Evolutionary conservation across 345 rosid species (phyloP).

Genomic region (Acer yangbiense): DNA sequence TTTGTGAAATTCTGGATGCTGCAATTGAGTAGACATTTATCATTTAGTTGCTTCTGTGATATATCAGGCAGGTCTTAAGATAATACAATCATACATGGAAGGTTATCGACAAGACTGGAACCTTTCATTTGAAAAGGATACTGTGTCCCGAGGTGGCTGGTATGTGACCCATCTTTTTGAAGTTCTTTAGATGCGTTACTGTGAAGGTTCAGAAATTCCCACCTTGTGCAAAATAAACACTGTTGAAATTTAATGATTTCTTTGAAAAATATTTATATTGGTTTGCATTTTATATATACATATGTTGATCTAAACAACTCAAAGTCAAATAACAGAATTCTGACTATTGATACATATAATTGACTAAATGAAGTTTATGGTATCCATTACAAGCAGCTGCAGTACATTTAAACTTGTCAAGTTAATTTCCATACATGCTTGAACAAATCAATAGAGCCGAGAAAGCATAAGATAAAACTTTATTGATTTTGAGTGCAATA

Average conservation of each 20-base stretch:
- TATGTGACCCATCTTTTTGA: slow-evolving; percentile 33
- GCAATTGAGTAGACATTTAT: background rate
- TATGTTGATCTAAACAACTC: background rate
- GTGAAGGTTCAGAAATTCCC: background rate
- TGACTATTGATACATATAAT: background rate
- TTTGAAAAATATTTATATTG: background rate
- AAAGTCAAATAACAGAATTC: background rate
- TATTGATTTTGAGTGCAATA: slow-evolving; percentile 1
- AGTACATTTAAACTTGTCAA: background rate
- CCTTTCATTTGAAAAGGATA: slow-evolving; percentile 78
- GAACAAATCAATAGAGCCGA: background rate
- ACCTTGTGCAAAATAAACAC: background rate
- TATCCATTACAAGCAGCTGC: background rate
- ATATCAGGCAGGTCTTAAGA: slow-evolving; percentile 82
- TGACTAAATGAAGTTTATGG: background rate
- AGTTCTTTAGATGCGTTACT: background rate
- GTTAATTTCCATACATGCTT: background rate
- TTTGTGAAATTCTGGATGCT: background rate
- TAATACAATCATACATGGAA: slow-evolving; percentile 84
- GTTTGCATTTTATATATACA: background rate
- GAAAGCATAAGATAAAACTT: background rate
- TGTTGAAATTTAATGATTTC: background rate
- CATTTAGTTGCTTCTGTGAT: slow-evolving; percentile 10
- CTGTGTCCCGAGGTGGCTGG: slow-evolving; percentile 90
- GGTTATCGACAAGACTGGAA: slow-evolving; percentile 97